Evolutionary conservation across 495 filamentous ascomycete species (phyloP).

Genomic region (Melanomma pulvis-pyrius): DNA sequence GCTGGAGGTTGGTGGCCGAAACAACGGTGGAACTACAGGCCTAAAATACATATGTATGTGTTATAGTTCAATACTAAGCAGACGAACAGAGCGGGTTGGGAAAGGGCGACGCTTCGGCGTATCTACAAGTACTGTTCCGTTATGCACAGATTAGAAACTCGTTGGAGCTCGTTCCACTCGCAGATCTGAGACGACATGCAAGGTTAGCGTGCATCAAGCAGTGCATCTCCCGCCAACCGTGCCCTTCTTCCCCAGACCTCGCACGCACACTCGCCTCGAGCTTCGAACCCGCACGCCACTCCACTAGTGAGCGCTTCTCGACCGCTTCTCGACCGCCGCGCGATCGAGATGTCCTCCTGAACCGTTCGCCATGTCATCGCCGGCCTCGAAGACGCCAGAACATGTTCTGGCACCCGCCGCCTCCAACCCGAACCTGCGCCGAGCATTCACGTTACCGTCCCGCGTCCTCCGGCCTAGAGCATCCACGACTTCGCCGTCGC

Average conservation of each 20-base stretch:
- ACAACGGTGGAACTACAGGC: no score
- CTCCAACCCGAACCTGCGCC: constrained; percentile 21
- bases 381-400: constrained; percentile 23
- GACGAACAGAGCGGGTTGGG: no score
- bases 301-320: no score
- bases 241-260: no score
- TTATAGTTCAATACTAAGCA: no score
- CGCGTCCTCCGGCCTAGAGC: constrained; percentile 43
- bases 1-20: not conserved
- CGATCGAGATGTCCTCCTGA: constrained; percentile 13
- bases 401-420: constrained; percentile 11
- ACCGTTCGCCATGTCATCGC: constrained; percentile 31
- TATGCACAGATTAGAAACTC: no score
- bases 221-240: not conserved
- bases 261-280: not conserved
- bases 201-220: not conserved
- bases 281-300: not conserved
- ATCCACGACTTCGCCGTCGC: constrained; percentile 11
- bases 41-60: no score
- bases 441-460: constrained; percentile 58
- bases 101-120: no score
- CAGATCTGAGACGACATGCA: not conserved
- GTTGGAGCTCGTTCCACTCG: not conserved
- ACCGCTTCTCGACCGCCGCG: not conserved
- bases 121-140: no score